Percentiles rank a stretch among this genome's conserved stretches.
Conservation (phyloP, 73 alveolate genomes). For the Halteria grandinella region DNA sequence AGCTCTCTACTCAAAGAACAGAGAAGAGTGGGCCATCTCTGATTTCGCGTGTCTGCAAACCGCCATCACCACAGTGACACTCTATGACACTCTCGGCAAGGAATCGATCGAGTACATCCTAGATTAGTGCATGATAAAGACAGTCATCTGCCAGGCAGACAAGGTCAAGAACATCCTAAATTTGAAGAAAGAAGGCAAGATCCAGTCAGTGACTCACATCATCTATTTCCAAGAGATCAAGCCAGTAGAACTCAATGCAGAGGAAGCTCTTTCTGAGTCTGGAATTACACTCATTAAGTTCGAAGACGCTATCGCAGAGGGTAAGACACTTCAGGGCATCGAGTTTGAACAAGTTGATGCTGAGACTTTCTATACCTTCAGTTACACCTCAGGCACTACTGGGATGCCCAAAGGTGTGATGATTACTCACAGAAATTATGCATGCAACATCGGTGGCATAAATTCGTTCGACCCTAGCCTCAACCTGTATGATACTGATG, state of each 20-base stretch:
- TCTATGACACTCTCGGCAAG: constrained; percentile 82
- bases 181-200: constrained; percentile 49
- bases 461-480: not conserved
- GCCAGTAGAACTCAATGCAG: constrained; percentile 38
- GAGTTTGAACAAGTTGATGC: constrained; percentile 46
- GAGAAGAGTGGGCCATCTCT: constrained; percentile 81
- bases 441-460: constrained; percentile 52
- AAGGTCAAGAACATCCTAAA: constrained; percentile 48
- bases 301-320: constrained; percentile 51
- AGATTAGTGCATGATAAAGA: constrained; percentile 58
- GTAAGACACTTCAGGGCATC: constrained; percentile 2
- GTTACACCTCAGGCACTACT: constrained; percentile 87
- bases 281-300: constrained; percentile 47
- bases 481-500: constrained; percentile 67
- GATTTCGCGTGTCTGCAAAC: constrained; percentile 81
- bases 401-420: constrained; percentile 86
- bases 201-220: constrained; percentile 38
- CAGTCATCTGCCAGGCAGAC: constrained; percentile 64
- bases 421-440: constrained; percentile 72
- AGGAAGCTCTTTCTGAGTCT: not conserved
- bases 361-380: constrained; percentile 68
- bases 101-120: constrained; percentile 72
- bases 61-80: constrained; percentile 70
- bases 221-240: constrained; percentile 65
- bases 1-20: constrained; percentile 81